Evolutionary conservation across 495 filamentous ascomycete species (phyloP).

Genomic region (Daldinia grandis): DNA sequence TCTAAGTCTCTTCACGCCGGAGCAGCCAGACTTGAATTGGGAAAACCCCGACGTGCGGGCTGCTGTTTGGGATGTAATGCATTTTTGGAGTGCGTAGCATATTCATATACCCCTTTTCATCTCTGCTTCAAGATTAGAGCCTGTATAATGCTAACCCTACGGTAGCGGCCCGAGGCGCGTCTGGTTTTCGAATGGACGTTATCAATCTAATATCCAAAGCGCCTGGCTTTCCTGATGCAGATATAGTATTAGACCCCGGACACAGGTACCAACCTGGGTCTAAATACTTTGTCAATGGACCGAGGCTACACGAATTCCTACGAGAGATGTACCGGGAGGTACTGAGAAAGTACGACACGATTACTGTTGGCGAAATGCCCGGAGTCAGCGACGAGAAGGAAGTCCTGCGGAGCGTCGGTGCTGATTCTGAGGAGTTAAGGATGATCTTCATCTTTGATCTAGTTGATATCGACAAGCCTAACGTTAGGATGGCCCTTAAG

Average conservation of each 20-base stretch:
- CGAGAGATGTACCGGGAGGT: slow-evolving; percentile 61
- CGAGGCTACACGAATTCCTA: slow-evolving; percentile 67
- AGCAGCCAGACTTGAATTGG: slow-evolving; percentile 74
- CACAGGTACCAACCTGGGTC: slow-evolving; percentile 61
- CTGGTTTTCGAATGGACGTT: slow-evolving; percentile 72
- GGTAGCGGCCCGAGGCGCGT: slow-evolving; percentile 59
- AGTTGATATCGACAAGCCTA: slow-evolving; percentile 60
- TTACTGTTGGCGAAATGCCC: slow-evolving; percentile 73
- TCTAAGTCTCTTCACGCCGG: slow-evolving; percentile 64
- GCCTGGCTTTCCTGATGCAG: slow-evolving; percentile 64
- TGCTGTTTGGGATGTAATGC: slow-evolving; percentile 66
- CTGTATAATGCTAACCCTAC: not conserved
- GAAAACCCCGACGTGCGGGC: slow-evolving; percentile 64
- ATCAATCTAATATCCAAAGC: slow-evolving; percentile 73
- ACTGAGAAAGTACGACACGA: slow-evolving; percentile 64
- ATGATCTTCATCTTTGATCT: slow-evolving; percentile 74
- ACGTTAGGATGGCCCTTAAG: slow-evolving; percentile 52
- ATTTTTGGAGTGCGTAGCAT: slow-evolving; percentile 59
- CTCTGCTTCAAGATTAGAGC: not conserved
- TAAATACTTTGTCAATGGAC: slow-evolving; percentile 66
- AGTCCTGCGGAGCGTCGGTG: slow-evolving; percentile 61
- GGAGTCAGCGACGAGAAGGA: slow-evolving; percentile 60
- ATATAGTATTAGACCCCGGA: slow-evolving; percentile 54
- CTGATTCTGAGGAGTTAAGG: slow-evolving; percentile 63
- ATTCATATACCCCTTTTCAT: not conserved